Conservation (phyloP, 2,329 filamentous ascomycete species). For the Paraphaeosphaeria minitans region DNA sequence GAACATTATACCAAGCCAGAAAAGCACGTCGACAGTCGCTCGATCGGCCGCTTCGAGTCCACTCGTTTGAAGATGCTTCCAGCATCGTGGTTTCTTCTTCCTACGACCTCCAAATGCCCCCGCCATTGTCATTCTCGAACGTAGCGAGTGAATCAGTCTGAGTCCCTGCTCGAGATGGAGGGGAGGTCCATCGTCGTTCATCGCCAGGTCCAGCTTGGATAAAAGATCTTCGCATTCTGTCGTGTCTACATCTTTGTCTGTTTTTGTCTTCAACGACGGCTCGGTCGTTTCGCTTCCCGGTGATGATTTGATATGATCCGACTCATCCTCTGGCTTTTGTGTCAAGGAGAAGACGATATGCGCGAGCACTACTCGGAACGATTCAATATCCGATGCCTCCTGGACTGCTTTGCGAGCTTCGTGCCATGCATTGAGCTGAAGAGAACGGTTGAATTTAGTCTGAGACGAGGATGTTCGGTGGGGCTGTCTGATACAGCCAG, state of each 20-base stretch:
- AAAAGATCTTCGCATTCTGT: constrained; percentile 37
- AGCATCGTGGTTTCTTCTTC: constrained; percentile 17
- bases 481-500: constrained; percentile 17
- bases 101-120: constrained; percentile 16
- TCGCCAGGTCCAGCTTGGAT: constrained; percentile 38
- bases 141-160: constrained; percentile 46
- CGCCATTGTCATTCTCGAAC: constrained; percentile 36
- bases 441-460: constrained; percentile 42
- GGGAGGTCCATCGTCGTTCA: constrained; percentile 45
- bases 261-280: neutral
- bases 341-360: constrained; percentile 55
- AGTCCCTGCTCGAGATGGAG: constrained; percentile 49
- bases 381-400: constrained; percentile 48
- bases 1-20: constrained; percentile 63
- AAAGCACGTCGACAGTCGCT: constrained; percentile 59
- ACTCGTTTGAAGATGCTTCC: constrained; percentile 22
- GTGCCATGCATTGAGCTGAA: constrained; percentile 51
- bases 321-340: constrained; percentile 45
- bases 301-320: neutral
- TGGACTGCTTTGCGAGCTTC: constrained; percentile 49
- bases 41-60: constrained; percentile 44
- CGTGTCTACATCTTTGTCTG: constrained; percentile 21
- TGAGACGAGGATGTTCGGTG: constrained; percentile 5
- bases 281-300: neutral
- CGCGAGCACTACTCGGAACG: constrained; percentile 52